Percentiles rank a stretch among this genome's conserved stretches.
phyloP scores from a whole-genome alignment of 2,329 filamentous ascomycete species.

The Trichoderma semiorbis region DNA sequence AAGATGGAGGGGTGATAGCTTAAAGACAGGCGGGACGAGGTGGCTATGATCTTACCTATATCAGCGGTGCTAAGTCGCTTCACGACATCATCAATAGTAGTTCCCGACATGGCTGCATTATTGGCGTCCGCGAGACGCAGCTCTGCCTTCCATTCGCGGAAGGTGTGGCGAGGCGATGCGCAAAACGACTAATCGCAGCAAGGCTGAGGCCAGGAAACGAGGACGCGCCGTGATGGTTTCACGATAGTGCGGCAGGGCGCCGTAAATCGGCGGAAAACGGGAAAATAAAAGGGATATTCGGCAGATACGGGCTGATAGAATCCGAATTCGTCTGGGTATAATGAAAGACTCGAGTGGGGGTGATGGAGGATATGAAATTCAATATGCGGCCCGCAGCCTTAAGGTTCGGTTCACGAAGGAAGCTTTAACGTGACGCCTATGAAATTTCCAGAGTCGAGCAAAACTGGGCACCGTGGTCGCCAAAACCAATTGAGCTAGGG shows the following conservation, averaged over 20 bases:
- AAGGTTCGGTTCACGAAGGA: slow-evolving; percentile 6
- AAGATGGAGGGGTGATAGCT: slow-evolving; percentile 17
- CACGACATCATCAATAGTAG: slow-evolving; percentile 60
- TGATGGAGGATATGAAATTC: slow-evolving; percentile 11
- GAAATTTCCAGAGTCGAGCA: slow-evolving; percentile 38
- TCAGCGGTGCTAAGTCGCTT: slow-evolving; percentile 56
- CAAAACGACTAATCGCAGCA: slow-evolving; percentile 14
- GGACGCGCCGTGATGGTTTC: slow-evolving; percentile 19
- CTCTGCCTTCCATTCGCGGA: slow-evolving; percentile 35
- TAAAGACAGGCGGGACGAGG: background rate
- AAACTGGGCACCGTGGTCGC: slow-evolving; percentile 39
- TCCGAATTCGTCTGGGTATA: background rate
- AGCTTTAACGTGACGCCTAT: slow-evolving; percentile 23
- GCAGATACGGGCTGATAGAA: background rate
- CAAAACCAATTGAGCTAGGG: slow-evolving; percentile 43
- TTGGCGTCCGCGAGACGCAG: slow-evolving; percentile 38
- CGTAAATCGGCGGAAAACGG: background rate
- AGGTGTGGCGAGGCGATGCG: slow-evolving; percentile 23
- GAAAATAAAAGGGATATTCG: background rate
- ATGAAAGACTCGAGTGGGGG: slow-evolving; percentile 7
- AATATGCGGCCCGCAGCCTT: slow-evolving; percentile 17
- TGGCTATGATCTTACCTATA: slow-evolving; percentile 43
- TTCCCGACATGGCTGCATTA: slow-evolving; percentile 58
- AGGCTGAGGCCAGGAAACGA: slow-evolving; percentile 22
- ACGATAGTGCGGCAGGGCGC: background rate